Base-by-base conservation (phyloP, 371 early-diverging fungal genomes). In the Mucor sp. region DNA sequence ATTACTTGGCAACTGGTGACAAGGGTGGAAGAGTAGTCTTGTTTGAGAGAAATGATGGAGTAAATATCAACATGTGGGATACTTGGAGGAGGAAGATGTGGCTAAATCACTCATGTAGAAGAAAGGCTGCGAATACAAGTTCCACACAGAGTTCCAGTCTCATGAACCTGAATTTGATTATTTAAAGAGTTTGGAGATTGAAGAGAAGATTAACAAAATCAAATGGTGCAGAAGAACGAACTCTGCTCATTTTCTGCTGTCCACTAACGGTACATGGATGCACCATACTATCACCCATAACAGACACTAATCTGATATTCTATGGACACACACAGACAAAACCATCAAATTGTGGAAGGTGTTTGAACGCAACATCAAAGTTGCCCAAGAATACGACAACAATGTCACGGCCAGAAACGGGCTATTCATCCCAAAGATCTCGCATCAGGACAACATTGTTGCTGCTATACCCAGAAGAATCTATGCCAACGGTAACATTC, bases 101-200 rank as follows among this genome's bases (percentile, higher is more conserved):
- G 23, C 23, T 50, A 50, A 50, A 50, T 23, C 21, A 11, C 3
- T 6, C 21, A 39, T 33, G 33, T 76, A 97, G 98, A 99, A 98
- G 87, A 95, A 97, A 79, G 93, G 94, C n/a, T 97, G 98, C 82
- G 99, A 98, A 78, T 99, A 98, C 89, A 95, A 95, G 83, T 98
- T 99, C 75, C 94, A 95, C 74, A 97, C 99, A 48, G 99, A 99
- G 80, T 99, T 99, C 74, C 99, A 99, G 78, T 98, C 98, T 62
- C 99, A 99, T 85, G 96, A 98, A 78, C 95, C 99, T 35, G 99
- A 98, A 87, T 99, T 99, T 75, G 99, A 99, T 83, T 99, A 99
- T 79, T 89, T 99, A 63, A 99, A 99, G 86, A 96, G 95, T 86
- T 88, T 99, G 78, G 99, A 99, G 77, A 99, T 99, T 65, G 97